A percentile compares a stretch with the other conserved stretches of the same genome.
Evolutionary conservation across 2,329 filamentous ascomycete genomes (phyloP).

Genomic region (Fusarium concolor): DNA sequence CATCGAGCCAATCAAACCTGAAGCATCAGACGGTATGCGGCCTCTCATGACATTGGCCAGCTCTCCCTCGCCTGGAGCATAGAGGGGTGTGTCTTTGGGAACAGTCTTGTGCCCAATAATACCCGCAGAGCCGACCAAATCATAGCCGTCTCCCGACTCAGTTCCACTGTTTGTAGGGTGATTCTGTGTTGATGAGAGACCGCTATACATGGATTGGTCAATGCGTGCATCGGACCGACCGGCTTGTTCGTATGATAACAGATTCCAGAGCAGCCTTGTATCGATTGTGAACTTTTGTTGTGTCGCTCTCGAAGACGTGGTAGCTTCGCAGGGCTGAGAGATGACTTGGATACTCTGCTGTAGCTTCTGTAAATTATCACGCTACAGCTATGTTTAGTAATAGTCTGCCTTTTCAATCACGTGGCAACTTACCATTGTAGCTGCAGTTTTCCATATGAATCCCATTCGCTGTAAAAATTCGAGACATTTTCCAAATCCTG

Average conservation of each 20-base stretch:
- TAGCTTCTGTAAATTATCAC: neutral
- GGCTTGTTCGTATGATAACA: neutral
- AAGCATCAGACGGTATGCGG: no score
- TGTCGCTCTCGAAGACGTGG: no score
- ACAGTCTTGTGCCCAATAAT: conserved; percentile 3
- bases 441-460: neutral
- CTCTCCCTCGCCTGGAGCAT: neutral
- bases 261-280: neutral
- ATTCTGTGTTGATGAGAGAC: no score
- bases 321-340: no score
- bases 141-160: neutral
- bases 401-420: no score
- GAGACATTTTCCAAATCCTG: neutral
- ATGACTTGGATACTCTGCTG: no score
- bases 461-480: neutral
- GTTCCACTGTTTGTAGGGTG: fast-evolving
- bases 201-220: neutral
- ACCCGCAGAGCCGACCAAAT: neutral
- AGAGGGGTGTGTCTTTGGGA: neutral
- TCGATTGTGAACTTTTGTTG: conserved; percentile 3
- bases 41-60: no score
- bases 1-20: no score
- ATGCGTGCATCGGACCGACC: neutral
- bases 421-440: neutral
- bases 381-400: no score